Evolutionary conservation across 768 basidiomycete species (phyloP).

Genomic region (Russula dissimulans): DNA sequence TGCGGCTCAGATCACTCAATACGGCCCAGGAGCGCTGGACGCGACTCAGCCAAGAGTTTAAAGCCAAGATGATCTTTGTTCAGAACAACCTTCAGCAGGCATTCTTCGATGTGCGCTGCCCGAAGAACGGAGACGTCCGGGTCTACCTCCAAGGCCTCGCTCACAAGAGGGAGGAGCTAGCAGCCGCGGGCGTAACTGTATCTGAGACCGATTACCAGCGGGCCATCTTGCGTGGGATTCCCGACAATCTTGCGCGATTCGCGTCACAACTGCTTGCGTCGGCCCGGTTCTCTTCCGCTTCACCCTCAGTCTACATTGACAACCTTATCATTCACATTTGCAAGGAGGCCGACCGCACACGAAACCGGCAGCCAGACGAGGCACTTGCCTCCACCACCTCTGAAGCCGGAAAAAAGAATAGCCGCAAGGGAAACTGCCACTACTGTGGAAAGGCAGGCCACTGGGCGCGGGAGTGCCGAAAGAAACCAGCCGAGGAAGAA

Average conservation of each 20-base stretch:
- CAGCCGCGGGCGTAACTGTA: neutral
- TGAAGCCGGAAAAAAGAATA: too few species aligned
- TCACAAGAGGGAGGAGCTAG: neutral
- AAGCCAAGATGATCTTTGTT: neutral
- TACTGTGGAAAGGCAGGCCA: too few species aligned
- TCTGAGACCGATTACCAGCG: neutral
- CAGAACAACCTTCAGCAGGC: neutral
- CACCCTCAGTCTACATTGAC: too few species aligned
- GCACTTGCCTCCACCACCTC: too few species aligned
- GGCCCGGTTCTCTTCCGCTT: too few species aligned
- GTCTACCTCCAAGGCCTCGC: neutral
- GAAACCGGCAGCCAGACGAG: too few species aligned
- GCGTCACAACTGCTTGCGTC: too few species aligned
- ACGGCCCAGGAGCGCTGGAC: neutral
- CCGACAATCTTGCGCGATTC: fast-evolving
- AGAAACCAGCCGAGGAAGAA: too few species aligned
- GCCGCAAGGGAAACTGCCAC: too few species aligned
- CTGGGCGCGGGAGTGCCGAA: too few species aligned
- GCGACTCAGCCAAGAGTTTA: neutral
- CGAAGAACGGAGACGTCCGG: neutral
- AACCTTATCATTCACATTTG: too few species aligned
- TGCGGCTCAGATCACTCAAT: neutral
- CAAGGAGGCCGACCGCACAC: too few species aligned
- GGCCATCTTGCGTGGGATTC: neutral
- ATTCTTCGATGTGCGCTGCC: neutral